phyloP scores from a whole-genome alignment of 345 rosid species.

The Heritiera fomes region DNA sequence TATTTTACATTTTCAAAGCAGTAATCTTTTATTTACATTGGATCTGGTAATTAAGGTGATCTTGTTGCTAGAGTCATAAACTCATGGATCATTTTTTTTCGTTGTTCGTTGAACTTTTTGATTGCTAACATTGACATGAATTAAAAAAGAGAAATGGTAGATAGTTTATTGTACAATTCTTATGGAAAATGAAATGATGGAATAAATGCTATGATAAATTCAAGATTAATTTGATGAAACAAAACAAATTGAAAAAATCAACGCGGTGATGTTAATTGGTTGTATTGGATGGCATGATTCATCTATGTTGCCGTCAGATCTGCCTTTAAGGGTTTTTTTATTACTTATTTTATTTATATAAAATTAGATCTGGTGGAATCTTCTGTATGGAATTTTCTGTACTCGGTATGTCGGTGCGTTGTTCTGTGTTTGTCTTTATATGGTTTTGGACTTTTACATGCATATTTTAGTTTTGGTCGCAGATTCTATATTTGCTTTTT shows the following conservation, averaged over 20 bases:
- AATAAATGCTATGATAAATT: not conserved
- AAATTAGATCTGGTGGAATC: slow-evolving; percentile 13
- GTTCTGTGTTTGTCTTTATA: slow-evolving; percentile 14
- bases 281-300: slow-evolving; percentile 4
- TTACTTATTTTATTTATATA: slow-evolving; percentile 1
- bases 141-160: not conserved
- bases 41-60: not conserved
- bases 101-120: not conserved
- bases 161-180: not conserved
- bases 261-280: not conserved
- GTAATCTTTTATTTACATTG: not conserved
- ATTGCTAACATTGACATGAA: not conserved
- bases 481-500: slow-evolving; percentile 15
- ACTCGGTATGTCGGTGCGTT: not conserved
- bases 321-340: not conserved
- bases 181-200: not conserved
- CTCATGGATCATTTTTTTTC: not conserved
- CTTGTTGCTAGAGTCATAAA: slow-evolving; percentile 5
- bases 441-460: slow-evolving; percentile 3
- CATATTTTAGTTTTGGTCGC: not conserved
- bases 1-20: not conserved
- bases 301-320: not conserved
- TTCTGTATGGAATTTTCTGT: slow-evolving; percentile 1
- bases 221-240: slow-evolving; percentile 8
- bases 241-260: not conserved